phyloP scores from a whole-genome alignment of 2,329 filamentous ascomycete species.

The Diaporthe sp. region DNA sequence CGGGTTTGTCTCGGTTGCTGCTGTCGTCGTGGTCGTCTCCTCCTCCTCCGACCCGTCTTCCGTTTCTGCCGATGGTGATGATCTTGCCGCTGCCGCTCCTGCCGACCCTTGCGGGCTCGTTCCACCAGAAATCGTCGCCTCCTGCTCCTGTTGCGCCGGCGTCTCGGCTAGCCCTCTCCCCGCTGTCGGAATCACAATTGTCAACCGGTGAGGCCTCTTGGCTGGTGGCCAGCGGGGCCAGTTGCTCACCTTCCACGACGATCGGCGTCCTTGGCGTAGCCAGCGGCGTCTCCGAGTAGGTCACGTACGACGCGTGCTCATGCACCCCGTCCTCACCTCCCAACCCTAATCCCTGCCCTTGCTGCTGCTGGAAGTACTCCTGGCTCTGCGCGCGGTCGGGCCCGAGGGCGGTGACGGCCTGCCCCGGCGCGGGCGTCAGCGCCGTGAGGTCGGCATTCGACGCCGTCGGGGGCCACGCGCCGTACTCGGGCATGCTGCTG shows the following conservation, averaged over 20 bases:
- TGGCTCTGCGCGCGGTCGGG: neutral
- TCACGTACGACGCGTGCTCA: neutral
- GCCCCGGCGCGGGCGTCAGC: neutral
- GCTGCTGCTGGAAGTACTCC: neutral
- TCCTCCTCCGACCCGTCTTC: neutral
- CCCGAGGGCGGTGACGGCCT: neutral
- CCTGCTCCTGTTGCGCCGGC: neutral
- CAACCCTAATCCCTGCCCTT: accelerated
- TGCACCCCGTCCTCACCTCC: neutral
- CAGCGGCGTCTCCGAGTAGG: conserved; percentile 24
- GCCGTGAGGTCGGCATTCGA: neutral
- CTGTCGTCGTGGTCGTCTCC: neutral
- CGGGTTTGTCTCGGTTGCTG: neutral
- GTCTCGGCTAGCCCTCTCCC: neutral
- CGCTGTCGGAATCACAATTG: conserved; percentile 23
- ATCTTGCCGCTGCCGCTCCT: no score
- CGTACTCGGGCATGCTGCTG: conserved; percentile 14
- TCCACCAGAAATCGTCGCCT: conserved; percentile 1
- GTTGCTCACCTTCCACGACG: conserved; percentile 29
- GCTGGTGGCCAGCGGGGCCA: conserved; percentile 29
- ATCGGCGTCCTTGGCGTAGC: conserved; percentile 28
- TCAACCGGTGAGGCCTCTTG: conserved; percentile 32
- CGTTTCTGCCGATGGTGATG: neutral
- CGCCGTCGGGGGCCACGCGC: neutral
- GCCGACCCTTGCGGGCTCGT: neutral